Evolutionary conservation across 2,329 filamentous ascomycete species (phyloP), one percentile per base, ranked within the genome.

Genomic region (Akanthomyces muscarius): DNA sequence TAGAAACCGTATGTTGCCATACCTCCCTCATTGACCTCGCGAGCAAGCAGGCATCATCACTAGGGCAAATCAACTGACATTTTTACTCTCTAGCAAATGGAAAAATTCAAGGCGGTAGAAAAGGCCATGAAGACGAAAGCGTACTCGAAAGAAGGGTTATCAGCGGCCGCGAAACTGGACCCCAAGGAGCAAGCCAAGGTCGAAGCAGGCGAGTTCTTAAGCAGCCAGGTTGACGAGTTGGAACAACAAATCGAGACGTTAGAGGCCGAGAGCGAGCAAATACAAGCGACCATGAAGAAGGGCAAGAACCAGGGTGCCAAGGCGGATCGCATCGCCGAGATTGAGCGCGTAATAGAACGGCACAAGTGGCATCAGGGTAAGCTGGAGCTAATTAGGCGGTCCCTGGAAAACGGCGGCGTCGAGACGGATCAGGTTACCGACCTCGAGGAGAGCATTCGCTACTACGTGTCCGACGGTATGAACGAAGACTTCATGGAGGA

Each of bases 41-140:
- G 33, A 30, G 33, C 23, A 44, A 21, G 36, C 33, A 25, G 18
- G 10, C 48, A 30, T 6, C 6, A 52, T 42, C n/a, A 21, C 10
- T 14, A 23, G 14, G 18, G 8, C 38, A 16, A 14, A 16, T 8
- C 33, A 60, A 64, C 64, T 66, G 61, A 69, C 69, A 16, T 21
- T 41, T 45, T 48, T 25, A 21, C 66, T 67, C 48, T 70, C 76
- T 79, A 95, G 91, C 89, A 94, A 90, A 99, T 99, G 95, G 95
- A 99, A 80, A 92, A 92, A 72, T 99, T 99, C 86, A 99, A 99
- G 81, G 94, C 93, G n/a, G 95, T 99, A 60, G 95, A 99, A 78
- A 99, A 99, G 82, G 95, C 97, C 72, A 98, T 99, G 95, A 99
- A 99, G 83, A 99, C 95, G 63, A 99, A 99, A 78, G 95, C 95